These are phyloP conservation scores for Epithemia pelagica DNA, from an alignment of 108 stramenopile genomes.

Conservation along the genomic window DNA sequence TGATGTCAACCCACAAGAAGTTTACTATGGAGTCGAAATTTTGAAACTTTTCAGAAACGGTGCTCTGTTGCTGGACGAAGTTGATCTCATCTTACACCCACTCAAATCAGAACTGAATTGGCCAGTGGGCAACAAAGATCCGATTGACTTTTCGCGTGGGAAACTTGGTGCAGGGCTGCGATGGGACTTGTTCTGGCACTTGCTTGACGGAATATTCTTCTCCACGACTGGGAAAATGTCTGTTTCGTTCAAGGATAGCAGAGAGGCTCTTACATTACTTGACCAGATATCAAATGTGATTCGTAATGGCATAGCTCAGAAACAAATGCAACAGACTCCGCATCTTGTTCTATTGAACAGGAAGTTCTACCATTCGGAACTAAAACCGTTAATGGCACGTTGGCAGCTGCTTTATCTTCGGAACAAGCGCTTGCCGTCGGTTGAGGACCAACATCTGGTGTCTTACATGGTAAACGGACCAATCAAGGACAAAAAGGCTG, in stretches of 20 bases:
- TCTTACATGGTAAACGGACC: constrained; percentile 91
- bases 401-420: constrained; percentile 95
- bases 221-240: constrained; percentile 74
- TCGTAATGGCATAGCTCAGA: constrained; percentile 71
- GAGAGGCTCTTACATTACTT: constrained; percentile 80
- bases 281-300: constrained; percentile 72
- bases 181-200: constrained; percentile 95
- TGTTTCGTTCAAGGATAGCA: constrained; percentile 76
- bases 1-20: constrained; percentile 76
- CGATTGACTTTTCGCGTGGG: constrained; percentile 92
- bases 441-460: constrained; percentile 86
- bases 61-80: constrained; percentile 94
- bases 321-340: constrained; percentile 83
- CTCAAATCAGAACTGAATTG: constrained; percentile 99
- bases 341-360: constrained; percentile 91
- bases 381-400: constrained; percentile 89
- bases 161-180: constrained; percentile 86
- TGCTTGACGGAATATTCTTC: constrained; percentile 87
- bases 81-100: constrained; percentile 96
- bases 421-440: constrained; percentile 80
- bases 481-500: constrained; percentile 59
- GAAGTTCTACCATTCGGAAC: constrained; percentile 76
- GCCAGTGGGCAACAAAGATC: constrained; percentile 94
- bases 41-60: constrained; percentile 85
- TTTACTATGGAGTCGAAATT: constrained; percentile 84